phyloP scores from a whole-genome alignment of 2,329 filamentous ascomycete genomes.

The Cladosporium oxysporum region DNA sequence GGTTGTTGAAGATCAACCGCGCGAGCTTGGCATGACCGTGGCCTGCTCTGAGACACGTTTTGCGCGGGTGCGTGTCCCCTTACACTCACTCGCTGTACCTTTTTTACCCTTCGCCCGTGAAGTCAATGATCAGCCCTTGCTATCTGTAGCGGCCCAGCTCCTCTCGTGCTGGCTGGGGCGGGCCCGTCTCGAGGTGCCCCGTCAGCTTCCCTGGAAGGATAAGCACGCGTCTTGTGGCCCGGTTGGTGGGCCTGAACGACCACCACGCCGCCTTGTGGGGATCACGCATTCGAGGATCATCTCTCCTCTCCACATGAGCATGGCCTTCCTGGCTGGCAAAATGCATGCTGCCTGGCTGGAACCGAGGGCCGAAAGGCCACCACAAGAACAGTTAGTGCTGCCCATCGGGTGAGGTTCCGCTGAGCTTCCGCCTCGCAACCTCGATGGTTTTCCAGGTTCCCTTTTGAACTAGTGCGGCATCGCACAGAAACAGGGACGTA shows the following conservation, averaged over 20 bases:
- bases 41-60: constrained; percentile 5
- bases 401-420: not conserved
- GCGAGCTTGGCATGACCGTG: constrained; percentile 1
- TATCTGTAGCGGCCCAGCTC: not conserved
- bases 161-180: not conserved
- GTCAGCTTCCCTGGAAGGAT: constrained; percentile 4
- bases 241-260: constrained; percentile 1
- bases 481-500: constrained; percentile 5
- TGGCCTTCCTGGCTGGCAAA: not conserved
- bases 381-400: not conserved
- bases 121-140: constrained; percentile 7
- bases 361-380: constrained; percentile 5
- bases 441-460: not conserved
- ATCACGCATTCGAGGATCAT: constrained; percentile 11
- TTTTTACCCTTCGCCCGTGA: constrained; percentile 2
- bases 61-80: not conserved
- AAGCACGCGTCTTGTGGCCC: constrained; percentile 12
- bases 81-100: not conserved
- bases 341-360: not conserved
- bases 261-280: constrained; percentile 9
- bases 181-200: not conserved
- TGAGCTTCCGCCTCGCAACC: not conserved
- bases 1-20: not conserved
- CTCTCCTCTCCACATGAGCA: not conserved
- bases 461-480: not conserved